A percentile compares a stretch with the other conserved stretches of the same genome.
Evolutionary conservation across 257 asterid genomes (phyloP).

Genomic region (Plectranthus barbatus): DNA sequence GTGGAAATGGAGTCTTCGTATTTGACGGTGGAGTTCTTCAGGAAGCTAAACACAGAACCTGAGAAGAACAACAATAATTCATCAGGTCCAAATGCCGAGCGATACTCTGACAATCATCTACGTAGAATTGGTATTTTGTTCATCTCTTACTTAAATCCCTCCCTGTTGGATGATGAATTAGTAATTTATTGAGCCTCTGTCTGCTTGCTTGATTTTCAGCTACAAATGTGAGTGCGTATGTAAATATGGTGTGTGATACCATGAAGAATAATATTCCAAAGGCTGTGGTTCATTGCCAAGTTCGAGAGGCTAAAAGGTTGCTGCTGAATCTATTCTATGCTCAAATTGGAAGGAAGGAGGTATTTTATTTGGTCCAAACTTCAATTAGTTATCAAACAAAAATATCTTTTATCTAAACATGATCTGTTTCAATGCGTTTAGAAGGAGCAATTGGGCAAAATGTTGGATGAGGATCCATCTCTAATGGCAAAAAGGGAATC

Average conservation of each 20-base stretch:
- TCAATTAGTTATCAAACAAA: not conserved
- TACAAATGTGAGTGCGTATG: constrained; percentile 68
- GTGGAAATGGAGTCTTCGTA: constrained; percentile 97
- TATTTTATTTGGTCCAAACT: constrained; percentile 10
- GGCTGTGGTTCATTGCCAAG: constrained; percentile 99
- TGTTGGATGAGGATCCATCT: constrained; percentile 94
- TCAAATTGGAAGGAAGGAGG: constrained; percentile 93
- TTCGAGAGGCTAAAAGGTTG: constrained; percentile 75
- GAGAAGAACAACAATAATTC: constrained; percentile 43
- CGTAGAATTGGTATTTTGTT: constrained; percentile 57
- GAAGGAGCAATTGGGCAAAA: constrained; percentile 90
- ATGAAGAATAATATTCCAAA: constrained; percentile 78
- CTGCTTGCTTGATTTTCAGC: too few relatives aligned
- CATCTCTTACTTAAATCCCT: not conserved
- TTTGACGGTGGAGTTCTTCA: constrained; percentile 88
- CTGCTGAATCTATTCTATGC: constrained; percentile 71
- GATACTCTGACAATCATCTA: constrained; percentile 69
- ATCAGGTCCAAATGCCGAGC: constrained; percentile 49
- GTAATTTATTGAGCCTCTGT: too few relatives aligned
- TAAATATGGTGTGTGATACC: constrained; percentile 80
- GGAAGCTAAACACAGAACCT: constrained; percentile 79
- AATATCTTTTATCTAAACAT: too few relatives aligned
- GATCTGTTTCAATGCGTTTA: constrained; percentile 14
- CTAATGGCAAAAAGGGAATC: constrained; percentile 85
- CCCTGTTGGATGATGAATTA: too few relatives aligned